Evolutionary conservation across 768 basidiomycete species (phyloP), one percentile per base, ranked within the genome.

Genomic region (Naematelia aurantialba): DNA sequence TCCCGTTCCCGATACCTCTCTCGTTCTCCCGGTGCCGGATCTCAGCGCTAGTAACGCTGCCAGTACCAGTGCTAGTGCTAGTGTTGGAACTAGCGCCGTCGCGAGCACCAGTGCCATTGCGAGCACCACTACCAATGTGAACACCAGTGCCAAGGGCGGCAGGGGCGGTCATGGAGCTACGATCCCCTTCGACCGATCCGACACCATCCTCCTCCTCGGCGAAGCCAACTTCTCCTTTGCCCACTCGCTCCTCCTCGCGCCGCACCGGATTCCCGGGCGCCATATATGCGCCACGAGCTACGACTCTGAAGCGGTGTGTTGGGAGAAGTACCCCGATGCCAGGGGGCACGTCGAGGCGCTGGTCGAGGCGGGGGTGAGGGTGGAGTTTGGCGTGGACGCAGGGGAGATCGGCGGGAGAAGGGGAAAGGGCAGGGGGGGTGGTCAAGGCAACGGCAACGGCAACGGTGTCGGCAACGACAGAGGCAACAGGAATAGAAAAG

Each of bases 151-250:
- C 22, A 39, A 46, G 46, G 39, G 3, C 5, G 54, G 54, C 19
- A 19, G 3, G 8, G n/a, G 8, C 21, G 10, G 21, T 47, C 34
- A 17, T 39, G 61, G 59, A 58, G 42, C 62, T 3, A 63, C 55
- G 4, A 64, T 66, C 39, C 75, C 75, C 1, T 76, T 76, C 56
- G 60, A 64, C 12, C 24, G 45, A n/a, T 62, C 63, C n/a, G 79
- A 80, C 53, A 69, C 72, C 22, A 71, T 80, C 42, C 66, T 81
- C 10, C 81, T 94, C 27, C 79, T 98, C 53, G 94, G 93, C 8
- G 94, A 98, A 80, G 94, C 77, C 11, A 90, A 97, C 75, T 97
- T 98, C 70, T 94, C 93, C 1, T 98, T 89, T 68, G 82, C 91
- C 2, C 84, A 83, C 25, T 85, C 91, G 14, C 81, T 97, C 14